Base-by-base conservation (phyloP, 1,284 basidiomycete genomes). In the Heterobasidion occidentale region DNA sequence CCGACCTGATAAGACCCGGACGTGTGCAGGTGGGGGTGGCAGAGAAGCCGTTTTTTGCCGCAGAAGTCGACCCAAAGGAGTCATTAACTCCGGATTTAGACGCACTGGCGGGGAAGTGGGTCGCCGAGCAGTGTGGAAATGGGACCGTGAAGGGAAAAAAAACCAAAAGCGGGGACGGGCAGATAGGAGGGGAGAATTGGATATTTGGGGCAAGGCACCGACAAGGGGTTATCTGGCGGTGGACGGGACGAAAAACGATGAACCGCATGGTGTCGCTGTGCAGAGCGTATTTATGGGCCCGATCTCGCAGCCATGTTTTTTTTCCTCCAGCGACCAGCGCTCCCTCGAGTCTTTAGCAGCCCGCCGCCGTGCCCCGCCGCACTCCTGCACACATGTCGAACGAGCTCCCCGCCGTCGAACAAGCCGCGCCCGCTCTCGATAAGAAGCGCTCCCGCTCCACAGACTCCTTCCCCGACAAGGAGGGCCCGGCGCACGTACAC, bases 401-500 rank as follows among this genome's bases (percentile, higher is more conserved):
- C 38, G 38, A 42, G 38, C 38, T 12, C n/a, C 7, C 38, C 38
- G n/a, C 38, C 38, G n/a, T 42, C 38, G 7, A 48, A 9, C 17
- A 48, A 9, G 14, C 49, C 17, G 27, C 34, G 15, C 44, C 38
- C 5, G 36, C 49, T 53, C 42, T 59, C 36, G 62, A 61, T 36
- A 60, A 58, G 48, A 53, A 50, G 54, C 19, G 51, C 11, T 56
- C 61, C 7, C 48, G 45, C 15, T 63, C 62, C 38, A 55, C 53
- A 7, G 52, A 46, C 7, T 60, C 60, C 15, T 55, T 57, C 51
- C 9, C 50, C 3, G 57, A 59, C 34, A 57, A 62, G 61, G 52
- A 58, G 36, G 49, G 34, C 48, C 42, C 60, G 52, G 65, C 67
- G 54, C 46, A 36, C 17, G 62, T 61, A 34, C 60, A 62, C 46